Percentiles rank a stretch among this genome's conserved stretches.
Evolutionary conservation across 2,329 filamentous ascomycete genomes (phyloP).

Genomic region (Alternaria viburni): DNA sequence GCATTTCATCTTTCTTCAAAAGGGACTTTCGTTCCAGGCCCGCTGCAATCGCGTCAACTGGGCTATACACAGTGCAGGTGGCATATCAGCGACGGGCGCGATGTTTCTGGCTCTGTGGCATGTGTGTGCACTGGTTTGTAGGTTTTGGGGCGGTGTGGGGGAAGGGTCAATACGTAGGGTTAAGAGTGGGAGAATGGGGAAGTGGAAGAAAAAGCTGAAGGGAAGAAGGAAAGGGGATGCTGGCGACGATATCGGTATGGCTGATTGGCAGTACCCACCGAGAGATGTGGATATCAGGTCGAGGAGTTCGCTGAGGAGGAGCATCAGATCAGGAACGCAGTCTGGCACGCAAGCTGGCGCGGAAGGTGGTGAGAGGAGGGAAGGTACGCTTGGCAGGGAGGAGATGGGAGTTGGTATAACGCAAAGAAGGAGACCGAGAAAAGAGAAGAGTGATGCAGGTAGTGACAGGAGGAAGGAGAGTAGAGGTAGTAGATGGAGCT

Average conservation of each 20-base stretch:
- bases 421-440: neutral
- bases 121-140: neutral
- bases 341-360: neutral
- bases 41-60: slow-evolving; percentile 5
- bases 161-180: neutral
- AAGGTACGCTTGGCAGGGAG: neutral
- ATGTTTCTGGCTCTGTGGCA: neutral
- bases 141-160: neutral
- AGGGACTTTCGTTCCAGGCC: neutral
- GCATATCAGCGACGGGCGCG: slow-evolving; percentile 1
- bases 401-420: neutral
- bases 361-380: neutral
- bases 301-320: neutral
- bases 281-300: neutral
- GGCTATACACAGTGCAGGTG: slow-evolving; percentile 3
- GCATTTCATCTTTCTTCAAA: neutral
- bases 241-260: neutral
- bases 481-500: neutral
- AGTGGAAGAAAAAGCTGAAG: too few species aligned
- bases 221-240: neutral
- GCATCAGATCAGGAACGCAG: neutral
- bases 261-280: neutral
- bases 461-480: neutral
- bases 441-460: neutral
- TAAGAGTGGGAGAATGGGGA: too few species aligned